Percentiles rank a stretch among this genome's conserved stretches.
Conservation (phyloP, 2,329 filamentous ascomycete species). For the Myriosclerotinia curreyana region DNA sequence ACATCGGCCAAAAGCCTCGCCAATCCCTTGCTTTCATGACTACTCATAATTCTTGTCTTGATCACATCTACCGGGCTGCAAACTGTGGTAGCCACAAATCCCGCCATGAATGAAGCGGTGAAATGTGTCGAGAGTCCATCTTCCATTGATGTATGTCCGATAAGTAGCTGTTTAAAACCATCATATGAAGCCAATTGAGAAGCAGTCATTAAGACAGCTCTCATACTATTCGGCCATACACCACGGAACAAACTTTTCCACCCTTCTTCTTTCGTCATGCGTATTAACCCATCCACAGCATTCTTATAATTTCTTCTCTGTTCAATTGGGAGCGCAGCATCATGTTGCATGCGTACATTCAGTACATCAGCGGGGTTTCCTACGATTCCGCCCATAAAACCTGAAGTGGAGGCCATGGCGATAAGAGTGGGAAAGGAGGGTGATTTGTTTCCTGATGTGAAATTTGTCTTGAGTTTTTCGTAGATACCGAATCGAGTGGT, state of each 20-base stretch:
- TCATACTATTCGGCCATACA: constrained; percentile 75
- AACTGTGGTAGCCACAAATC: constrained; percentile 79
- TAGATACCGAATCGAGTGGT: constrained; percentile 96
- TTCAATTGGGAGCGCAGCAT: constrained; percentile 67
- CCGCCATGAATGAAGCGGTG: constrained; percentile 71
- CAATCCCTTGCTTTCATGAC: constrained; percentile 54
- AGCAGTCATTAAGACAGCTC: constrained; percentile 85
- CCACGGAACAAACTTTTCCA: constrained; percentile 74
- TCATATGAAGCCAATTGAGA: constrained; percentile 83
- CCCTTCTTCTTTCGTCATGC: constrained; percentile 87
- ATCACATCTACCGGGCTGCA: constrained; percentile 85
- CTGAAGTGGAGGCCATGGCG: constrained; percentile 77
- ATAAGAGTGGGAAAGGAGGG: constrained; percentile 76
- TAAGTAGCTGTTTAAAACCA: constrained; percentile 68
- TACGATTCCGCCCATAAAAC: constrained; percentile 82
- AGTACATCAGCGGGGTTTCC: constrained; percentile 95
- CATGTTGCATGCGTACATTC: constrained; percentile 98
- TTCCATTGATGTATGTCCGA: constrained; percentile 61
- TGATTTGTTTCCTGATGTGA: constrained; percentile 50
- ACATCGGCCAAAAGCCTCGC: constrained; percentile 62
- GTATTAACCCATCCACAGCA: constrained; percentile 78
- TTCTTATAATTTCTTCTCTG: constrained; percentile 85
- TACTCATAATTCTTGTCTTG: constrained; percentile 84
- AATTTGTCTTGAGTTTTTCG: constrained; percentile 79
- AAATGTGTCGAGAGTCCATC: constrained; percentile 78